phyloP scores from a whole-genome alignment of 345 rosid species.

The Combretum micranthum region DNA sequence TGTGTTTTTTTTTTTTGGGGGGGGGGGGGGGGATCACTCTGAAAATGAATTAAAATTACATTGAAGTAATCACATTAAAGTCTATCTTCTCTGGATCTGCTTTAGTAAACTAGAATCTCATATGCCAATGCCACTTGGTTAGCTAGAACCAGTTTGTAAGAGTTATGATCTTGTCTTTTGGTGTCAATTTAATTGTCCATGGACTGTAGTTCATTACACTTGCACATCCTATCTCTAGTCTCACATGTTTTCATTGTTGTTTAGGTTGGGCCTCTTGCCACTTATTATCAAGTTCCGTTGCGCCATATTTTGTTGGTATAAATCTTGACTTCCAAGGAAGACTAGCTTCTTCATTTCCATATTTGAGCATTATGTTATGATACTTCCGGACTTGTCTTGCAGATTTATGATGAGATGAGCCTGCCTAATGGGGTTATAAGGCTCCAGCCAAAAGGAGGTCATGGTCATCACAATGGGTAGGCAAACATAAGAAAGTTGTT shows the following conservation, averaged over 20 bases:
- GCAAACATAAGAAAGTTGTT: too few species aligned
- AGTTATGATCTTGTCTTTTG: too few species aligned
- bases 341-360: not conserved
- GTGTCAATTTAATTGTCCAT: too few species aligned
- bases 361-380: not conserved
- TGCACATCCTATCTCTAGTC: not conserved
- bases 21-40: too few species aligned
- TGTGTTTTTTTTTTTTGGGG: too few species aligned
- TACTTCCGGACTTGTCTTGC: slow-evolving; percentile 4
- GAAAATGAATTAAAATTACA: too few species aligned
- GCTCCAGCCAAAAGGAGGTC: slow-evolving; percentile 87
- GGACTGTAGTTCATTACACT: not conserved
- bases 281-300: slow-evolving; percentile 78
- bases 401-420: slow-evolving; percentile 88
- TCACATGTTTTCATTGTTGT: not conserved
- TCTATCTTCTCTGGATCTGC: too few species aligned
- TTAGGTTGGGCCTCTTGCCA: slow-evolving; percentile 94
- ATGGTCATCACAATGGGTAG: slow-evolving; percentile 90
- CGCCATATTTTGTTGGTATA: slow-evolving; percentile 82
- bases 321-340: slow-evolving; percentile 1
- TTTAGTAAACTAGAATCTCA: too few species aligned
- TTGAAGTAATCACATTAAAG: too few species aligned
- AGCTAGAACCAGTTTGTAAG: too few species aligned
- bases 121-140: too few species aligned
- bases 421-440: slow-evolving; percentile 84